These are phyloP conservation scores for Parathielavia appendiculata DNA, from an alignment of 495 filamentous ascomycete genomes.

Conservation along the genomic window DNA sequence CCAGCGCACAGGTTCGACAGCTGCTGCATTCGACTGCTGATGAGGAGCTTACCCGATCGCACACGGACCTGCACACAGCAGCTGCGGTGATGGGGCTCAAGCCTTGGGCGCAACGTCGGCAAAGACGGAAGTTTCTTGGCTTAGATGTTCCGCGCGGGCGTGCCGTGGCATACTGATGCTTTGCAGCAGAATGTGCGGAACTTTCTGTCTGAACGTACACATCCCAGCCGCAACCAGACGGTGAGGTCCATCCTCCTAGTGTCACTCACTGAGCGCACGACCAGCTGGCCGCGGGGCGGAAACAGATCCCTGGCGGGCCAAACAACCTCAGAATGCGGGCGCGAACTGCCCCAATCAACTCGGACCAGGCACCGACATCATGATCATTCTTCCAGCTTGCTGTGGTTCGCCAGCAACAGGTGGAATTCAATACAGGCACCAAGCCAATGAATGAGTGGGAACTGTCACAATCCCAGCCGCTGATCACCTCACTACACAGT, in stretches of 20 bases:
- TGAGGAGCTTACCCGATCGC: not conserved
- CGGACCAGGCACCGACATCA: not conserved
- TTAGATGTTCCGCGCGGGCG: too few species aligned
- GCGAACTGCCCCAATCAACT: slow-evolving; percentile 5
- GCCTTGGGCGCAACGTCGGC: not conserved
- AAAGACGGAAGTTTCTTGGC: not conserved
- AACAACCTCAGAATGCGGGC: not conserved
- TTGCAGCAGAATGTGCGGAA: not conserved
- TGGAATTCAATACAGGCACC: too few species aligned
- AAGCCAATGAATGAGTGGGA: too few species aligned
- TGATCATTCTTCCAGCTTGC: not conserved
- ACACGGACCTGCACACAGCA: not conserved
- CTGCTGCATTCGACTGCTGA: not conserved
- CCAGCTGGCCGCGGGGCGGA: not conserved
- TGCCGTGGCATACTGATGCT: not conserved
- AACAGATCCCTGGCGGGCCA: too few species aligned
- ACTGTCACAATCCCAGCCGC: too few species aligned
- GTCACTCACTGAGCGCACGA: too few species aligned
- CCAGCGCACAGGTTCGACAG: slow-evolving; percentile 1
- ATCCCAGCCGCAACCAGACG: not conserved
- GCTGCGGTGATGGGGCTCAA: not conserved
- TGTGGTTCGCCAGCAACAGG: not conserved
- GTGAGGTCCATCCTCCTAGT: not conserved
- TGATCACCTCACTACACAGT: too few species aligned
- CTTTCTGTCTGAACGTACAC: not conserved